Evolutionary conservation across 306 rosid species (phyloP).

Genomic region (Vigna hirtella): DNA sequence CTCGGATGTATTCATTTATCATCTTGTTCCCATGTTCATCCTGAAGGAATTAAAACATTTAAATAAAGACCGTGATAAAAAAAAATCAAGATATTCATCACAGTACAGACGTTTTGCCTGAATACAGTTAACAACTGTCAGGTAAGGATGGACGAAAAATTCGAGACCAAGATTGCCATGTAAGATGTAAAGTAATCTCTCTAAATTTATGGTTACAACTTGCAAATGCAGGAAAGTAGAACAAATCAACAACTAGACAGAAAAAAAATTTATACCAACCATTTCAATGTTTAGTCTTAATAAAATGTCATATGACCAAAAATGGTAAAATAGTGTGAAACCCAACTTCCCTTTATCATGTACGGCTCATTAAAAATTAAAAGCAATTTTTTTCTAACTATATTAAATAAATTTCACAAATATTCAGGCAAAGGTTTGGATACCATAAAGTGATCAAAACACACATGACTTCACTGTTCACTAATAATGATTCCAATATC

Average conservation of each 20-base stretch:
- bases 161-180: slow-evolving; percentile 10
- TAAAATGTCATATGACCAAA: slow-evolving; percentile 24
- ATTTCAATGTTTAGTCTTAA: slow-evolving; percentile 18
- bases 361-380: slow-evolving; percentile 4
- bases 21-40: slow-evolving; percentile 91
- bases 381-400: background rate
- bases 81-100: slow-evolving; percentile 8
- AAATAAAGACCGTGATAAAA: slow-evolving; percentile 4
- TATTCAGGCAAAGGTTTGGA: slow-evolving; percentile 12
- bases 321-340: slow-evolving; percentile 6
- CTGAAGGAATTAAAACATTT: slow-evolving; percentile 50
- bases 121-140: slow-evolving; percentile 40
- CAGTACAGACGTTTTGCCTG: slow-evolving; percentile 15
- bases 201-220: background rate
- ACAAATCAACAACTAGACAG: slow-evolving; percentile 2
- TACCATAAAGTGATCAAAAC: slow-evolving; percentile 24
- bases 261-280: background rate
- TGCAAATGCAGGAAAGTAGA: slow-evolving; percentile 18
- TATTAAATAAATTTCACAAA: slow-evolving; percentile 9
- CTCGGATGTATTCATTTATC: slow-evolving; percentile 94
- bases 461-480: slow-evolving; percentile 5
- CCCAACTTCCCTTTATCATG: slow-evolving; percentile 19
- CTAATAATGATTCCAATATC: slow-evolving; percentile 19
- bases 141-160: slow-evolving; percentile 1
- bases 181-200: background rate